Conservation (phyloP, 192 early-diverging fungal genomes). For the Coemansia pectinata region DNA sequence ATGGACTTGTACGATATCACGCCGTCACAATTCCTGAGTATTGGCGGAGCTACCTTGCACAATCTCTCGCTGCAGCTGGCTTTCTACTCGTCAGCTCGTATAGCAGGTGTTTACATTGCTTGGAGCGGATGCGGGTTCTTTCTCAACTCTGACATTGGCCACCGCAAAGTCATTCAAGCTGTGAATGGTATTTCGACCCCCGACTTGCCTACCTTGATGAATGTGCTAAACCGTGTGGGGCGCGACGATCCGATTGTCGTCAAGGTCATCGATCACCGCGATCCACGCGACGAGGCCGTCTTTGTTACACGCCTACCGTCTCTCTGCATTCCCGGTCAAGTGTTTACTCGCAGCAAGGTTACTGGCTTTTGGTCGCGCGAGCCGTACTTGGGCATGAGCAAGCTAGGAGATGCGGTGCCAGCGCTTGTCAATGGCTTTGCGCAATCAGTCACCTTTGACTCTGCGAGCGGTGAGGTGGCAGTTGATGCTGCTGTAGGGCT, state of each 20-base stretch:
- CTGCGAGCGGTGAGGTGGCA: background rate
- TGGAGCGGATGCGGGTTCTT: slow-evolving; percentile 2
- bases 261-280: slow-evolving; percentile 17
- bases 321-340: background rate
- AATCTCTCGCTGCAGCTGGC: slow-evolving; percentile 72
- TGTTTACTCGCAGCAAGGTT: slow-evolving; percentile 29
- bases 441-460: too few species aligned
- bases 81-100: slow-evolving; percentile 13
- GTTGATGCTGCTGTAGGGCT: background rate
- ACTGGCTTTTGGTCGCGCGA: slow-evolving; percentile 42
- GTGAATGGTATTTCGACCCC: slow-evolving; percentile 20
- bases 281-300: slow-evolving; percentile 64
- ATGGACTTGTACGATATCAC: slow-evolving; percentile 76
- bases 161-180: slow-evolving; percentile 14
- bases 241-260: slow-evolving; percentile 23
- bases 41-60: slow-evolving; percentile 76
- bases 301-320: slow-evolving; percentile 61
- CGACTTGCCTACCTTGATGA: slow-evolving; percentile 26
- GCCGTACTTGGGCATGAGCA: slow-evolving; percentile 14
- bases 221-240: slow-evolving; percentile 5
- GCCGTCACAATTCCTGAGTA: slow-evolving; percentile 75
- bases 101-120: slow-evolving; percentile 26
- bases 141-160: background rate
- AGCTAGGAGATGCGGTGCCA: background rate
- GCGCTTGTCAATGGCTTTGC: background rate